Evolutionary conservation across 177 flowering plant genomes (phyloP).

Genomic region (Telopea speciosissima): DNA sequence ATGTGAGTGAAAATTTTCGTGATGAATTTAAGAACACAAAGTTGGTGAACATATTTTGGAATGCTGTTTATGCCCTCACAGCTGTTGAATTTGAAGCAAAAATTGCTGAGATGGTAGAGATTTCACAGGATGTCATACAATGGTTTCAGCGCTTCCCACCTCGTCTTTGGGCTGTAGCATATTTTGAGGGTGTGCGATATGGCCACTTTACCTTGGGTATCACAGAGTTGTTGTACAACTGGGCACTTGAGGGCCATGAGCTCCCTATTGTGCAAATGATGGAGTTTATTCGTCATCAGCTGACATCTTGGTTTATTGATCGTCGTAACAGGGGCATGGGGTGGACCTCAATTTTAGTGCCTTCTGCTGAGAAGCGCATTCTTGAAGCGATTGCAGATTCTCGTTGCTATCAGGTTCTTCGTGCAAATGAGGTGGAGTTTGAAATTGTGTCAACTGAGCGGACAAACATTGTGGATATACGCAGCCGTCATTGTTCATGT

Average conservation of each 20-base stretch:
- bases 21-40: conserved; percentile 83
- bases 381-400: conserved; percentile 81
- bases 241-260: conserved; percentile 89
- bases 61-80: conserved; percentile 87
- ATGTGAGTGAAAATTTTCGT: conserved; percentile 80
- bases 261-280: conserved; percentile 87
- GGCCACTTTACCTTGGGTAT: conserved; percentile 74
- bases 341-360: conserved; percentile 67
- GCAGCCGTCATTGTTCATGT: conserved; percentile 74
- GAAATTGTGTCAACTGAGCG: conserved; percentile 87
- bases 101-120: conserved; percentile 73
- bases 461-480: conserved; percentile 82
- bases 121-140: conserved; percentile 58
- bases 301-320: conserved; percentile 55
- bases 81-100: conserved; percentile 69
- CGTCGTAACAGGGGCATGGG: conserved; percentile 58
- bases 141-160: conserved; percentile 78
- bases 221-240: conserved; percentile 63
- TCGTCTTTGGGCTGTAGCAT: conserved; percentile 83
- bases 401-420: conserved; percentile 81
- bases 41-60: conserved; percentile 87
- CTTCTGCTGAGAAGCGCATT: conserved; percentile 79
- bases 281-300: conserved; percentile 71
- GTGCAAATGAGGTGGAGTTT: conserved; percentile 92
- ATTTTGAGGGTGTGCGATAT: conserved; percentile 84